Evolutionary conservation across 352 stramenopile genomes (phyloP).

Genomic region (Phytophthora quininea): DNA sequence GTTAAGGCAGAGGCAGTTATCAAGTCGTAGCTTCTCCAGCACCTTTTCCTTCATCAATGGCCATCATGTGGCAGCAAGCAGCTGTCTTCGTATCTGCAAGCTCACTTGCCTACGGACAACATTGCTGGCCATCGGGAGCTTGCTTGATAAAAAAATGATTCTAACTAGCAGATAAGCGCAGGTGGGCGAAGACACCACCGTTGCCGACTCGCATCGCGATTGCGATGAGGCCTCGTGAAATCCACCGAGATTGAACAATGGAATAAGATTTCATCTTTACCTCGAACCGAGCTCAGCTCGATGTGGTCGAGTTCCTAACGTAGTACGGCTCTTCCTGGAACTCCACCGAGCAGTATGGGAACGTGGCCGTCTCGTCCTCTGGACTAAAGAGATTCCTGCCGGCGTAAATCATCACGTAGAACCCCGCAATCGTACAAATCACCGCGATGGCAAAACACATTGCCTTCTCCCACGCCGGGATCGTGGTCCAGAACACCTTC

Average conservation of each 20-base stretch:
- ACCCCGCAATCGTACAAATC: slow-evolving; percentile 33
- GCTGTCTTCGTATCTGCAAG: too few species aligned
- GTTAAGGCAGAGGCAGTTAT: too few species aligned
- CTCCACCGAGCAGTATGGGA: not conserved
- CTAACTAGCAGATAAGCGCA: too few species aligned
- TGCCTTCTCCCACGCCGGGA: slow-evolving; percentile 49
- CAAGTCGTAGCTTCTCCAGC: too few species aligned
- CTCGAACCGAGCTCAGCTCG: not conserved
- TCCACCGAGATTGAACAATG: not conserved
- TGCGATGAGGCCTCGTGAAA: not conserved
- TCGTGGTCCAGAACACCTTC: slow-evolving; percentile 49
- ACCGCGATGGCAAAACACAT: slow-evolving; percentile 32
- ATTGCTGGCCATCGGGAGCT: too few species aligned
- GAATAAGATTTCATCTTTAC: not conserved
- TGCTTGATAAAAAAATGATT: too few species aligned
- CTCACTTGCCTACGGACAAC: too few species aligned
- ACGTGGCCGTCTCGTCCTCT: not conserved
- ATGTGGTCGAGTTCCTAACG: not conserved
- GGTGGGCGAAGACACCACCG: too few species aligned
- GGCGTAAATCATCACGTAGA: slow-evolving; percentile 40
- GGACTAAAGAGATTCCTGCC: not conserved
- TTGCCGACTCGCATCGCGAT: too few species aligned
- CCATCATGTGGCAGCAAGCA: too few species aligned
- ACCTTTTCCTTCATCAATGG: too few species aligned
- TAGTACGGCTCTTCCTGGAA: not conserved